Percentiles rank a stretch among this genome's conserved stretches.
Evolutionary conservation across 2,329 filamentous ascomycete genomes (phyloP).

Genomic region (Cladosporium colombiae): DNA sequence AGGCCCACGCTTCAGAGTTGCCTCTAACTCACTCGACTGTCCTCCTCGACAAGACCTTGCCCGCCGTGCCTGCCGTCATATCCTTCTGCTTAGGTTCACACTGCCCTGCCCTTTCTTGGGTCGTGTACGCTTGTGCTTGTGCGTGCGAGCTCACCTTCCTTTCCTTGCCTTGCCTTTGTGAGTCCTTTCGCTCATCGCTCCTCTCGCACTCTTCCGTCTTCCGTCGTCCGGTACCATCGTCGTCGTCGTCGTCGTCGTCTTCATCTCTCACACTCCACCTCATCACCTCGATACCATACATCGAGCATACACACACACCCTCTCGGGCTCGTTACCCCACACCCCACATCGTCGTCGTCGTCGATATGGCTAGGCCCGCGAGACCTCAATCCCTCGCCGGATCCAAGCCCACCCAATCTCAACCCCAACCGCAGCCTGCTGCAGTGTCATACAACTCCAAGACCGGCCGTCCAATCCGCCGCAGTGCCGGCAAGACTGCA

Average conservation of each 20-base stretch:
- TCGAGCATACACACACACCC: not conserved
- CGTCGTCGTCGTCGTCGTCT: not conserved
- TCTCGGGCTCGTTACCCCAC: constrained; percentile 1
- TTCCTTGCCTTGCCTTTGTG: not conserved
- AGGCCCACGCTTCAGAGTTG: constrained; percentile 9
- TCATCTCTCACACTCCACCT: not conserved
- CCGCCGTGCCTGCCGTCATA: constrained; percentile 15
- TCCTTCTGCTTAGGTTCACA: constrained; percentile 3
- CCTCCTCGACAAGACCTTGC: not conserved
- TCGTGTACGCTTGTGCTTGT: not conserved
- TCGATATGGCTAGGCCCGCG: constrained; percentile 25
- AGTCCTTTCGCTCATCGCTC: not conserved
- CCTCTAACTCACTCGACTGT: not conserved
- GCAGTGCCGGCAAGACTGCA: constrained; percentile 39
- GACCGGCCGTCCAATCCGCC: constrained; percentile 48
- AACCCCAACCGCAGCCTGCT: constrained; percentile 29
- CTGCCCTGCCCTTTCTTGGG: constrained; percentile 14
- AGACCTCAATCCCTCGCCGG: constrained; percentile 27
- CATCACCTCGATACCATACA: constrained; percentile 6
- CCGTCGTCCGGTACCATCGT: not conserved
- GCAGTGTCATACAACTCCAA: constrained; percentile 40
- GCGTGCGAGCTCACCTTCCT: not conserved
- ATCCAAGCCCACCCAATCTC: constrained; percentile 25
- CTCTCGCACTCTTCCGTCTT: constrained; percentile 2
- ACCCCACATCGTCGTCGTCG: constrained; percentile 1